phyloP scores from a whole-genome alignment of 2,329 filamentous ascomycete species.

The Hirsutella rhossiliensis region DNA sequence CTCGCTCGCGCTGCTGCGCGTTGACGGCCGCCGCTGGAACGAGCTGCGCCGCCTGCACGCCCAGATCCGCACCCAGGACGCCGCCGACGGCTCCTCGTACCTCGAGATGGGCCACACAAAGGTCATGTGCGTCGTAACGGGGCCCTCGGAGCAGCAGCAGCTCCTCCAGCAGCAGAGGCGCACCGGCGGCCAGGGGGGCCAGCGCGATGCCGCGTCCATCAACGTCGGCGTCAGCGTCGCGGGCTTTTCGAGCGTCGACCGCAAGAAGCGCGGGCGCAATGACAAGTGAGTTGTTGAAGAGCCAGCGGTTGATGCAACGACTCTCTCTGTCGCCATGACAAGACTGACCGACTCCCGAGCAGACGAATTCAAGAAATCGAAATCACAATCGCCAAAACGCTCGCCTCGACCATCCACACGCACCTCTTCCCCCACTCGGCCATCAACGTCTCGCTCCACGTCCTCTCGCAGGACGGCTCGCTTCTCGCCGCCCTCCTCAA shows the following conservation, averaged over 20 bases:
- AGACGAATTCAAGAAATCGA: slow-evolving; percentile 75
- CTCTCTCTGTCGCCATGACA: slow-evolving; percentile 4
- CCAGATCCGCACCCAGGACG: slow-evolving; percentile 83
- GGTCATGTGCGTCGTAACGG: slow-evolving; percentile 83
- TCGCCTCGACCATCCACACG: slow-evolving; percentile 67
- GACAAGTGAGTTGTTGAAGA: slow-evolving; percentile 79
- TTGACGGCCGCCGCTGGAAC: slow-evolving; percentile 88
- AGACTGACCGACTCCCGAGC: not conserved
- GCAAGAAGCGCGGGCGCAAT: slow-evolving; percentile 60
- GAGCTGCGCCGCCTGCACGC: slow-evolving; percentile 82
- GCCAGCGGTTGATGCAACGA: too few species aligned
- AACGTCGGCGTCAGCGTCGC: slow-evolving; percentile 75
- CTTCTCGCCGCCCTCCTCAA: slow-evolving; percentile 85
- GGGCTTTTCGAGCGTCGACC: slow-evolving; percentile 78
- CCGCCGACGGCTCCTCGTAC: slow-evolving; percentile 86
- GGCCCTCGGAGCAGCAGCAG: slow-evolving; percentile 57
- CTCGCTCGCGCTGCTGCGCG: slow-evolving; percentile 69
- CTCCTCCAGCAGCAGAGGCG: slow-evolving; percentile 22
- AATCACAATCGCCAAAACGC: slow-evolving; percentile 64
- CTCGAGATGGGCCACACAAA: slow-evolving; percentile 97
- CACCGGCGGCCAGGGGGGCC: slow-evolving; percentile 31
- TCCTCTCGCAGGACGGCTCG: slow-evolving; percentile 82
- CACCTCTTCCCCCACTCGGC: slow-evolving; percentile 82
- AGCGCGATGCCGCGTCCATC: slow-evolving; percentile 42
- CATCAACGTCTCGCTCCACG: slow-evolving; percentile 73